Evolutionary conservation across 352 stramenopile genomes (phyloP).

Genomic region (Pythium utonaiense): DNA sequence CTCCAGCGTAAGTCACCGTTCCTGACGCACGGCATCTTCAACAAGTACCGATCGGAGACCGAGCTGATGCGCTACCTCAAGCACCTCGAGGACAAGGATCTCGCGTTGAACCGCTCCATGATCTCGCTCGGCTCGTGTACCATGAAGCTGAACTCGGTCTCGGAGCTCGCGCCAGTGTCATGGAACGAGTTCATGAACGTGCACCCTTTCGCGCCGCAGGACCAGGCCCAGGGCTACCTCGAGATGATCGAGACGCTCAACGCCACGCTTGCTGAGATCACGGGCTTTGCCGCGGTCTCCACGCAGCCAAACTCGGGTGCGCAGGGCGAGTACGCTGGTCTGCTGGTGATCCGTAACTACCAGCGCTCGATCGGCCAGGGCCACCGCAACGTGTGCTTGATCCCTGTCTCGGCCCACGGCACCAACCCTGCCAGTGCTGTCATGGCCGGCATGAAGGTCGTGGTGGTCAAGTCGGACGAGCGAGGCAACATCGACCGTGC

Average conservation of each 20-base stretch:
- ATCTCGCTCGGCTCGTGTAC: conserved; percentile 99
- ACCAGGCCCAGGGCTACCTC: conserved; percentile 95
- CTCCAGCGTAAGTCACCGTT: conserved; percentile 74
- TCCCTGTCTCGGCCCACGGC: conserved; percentile 97
- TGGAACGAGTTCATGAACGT: conserved; percentile 98
- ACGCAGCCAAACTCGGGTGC: conserved; percentile 98
- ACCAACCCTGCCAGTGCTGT: conserved; percentile 97
- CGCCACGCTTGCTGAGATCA: conserved; percentile 96
- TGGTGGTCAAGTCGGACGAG: conserved; percentile 96
- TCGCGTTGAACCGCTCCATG: conserved; percentile 99
- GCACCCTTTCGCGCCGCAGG: conserved; percentile 95
- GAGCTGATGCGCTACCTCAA: conserved; percentile 97
- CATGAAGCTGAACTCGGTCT: conserved; percentile 99
- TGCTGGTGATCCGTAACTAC: conserved; percentile 97
- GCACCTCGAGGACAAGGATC: conserved; percentile 97
- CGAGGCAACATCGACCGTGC: conserved; percentile 95
- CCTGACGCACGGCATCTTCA: conserved; percentile 96
- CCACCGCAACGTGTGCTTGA: conserved; percentile 97
- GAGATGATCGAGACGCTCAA: conserved; percentile 97
- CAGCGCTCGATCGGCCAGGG: conserved; percentile 88
- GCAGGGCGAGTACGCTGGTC: conserved; percentile 97
- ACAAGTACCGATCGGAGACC: conserved; percentile 96
- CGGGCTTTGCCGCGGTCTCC: conserved; percentile 96
- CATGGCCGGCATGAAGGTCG: conserved; percentile 98
- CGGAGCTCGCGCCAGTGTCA: conserved; percentile 96